Percentiles rank a stretch among this genome's conserved stretches.
Conservation (phyloP, 345 rosid genomes). For the Corchorus capsularis region DNA sequence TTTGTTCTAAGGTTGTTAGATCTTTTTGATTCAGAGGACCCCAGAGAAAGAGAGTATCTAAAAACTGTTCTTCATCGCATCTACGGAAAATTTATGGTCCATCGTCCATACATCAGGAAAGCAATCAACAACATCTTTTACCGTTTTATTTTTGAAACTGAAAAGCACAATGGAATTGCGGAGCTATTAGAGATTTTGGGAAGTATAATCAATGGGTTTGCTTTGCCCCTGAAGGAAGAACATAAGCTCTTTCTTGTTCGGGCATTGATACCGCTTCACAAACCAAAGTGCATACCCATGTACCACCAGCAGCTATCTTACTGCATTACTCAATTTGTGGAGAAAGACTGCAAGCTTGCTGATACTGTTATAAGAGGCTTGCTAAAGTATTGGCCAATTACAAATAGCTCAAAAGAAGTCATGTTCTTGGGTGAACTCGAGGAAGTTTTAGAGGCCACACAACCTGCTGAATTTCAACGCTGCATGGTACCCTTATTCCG, state of each 20-base stretch:
- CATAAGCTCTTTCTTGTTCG: slow-evolving; percentile 90
- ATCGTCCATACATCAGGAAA: slow-evolving; percentile 81
- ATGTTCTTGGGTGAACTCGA: slow-evolving; percentile 84
- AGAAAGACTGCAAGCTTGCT: slow-evolving; percentile 84
- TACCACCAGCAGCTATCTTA: slow-evolving; percentile 85
- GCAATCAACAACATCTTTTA: slow-evolving; percentile 80
- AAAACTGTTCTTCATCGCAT: slow-evolving; percentile 78
- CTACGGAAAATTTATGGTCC: slow-evolving; percentile 92
- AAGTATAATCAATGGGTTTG: slow-evolving; percentile 89
- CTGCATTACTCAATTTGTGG: slow-evolving; percentile 85
- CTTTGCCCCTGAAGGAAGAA: slow-evolving; percentile 84
- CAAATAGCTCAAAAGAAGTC: slow-evolving; percentile 88
- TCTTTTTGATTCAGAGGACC: slow-evolving; percentile 85
- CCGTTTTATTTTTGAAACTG: slow-evolving; percentile 79
- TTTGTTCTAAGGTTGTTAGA: slow-evolving; percentile 76
- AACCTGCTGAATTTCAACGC: slow-evolving; percentile 81
- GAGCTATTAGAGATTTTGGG: slow-evolving; percentile 83
- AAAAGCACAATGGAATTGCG: slow-evolving; percentile 83
- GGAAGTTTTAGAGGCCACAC: slow-evolving; percentile 91
- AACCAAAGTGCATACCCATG: slow-evolving; percentile 69
- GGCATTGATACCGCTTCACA: slow-evolving; percentile 83
- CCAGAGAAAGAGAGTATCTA: slow-evolving; percentile 76
- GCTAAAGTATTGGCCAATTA: slow-evolving; percentile 83
- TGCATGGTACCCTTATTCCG: slow-evolving; percentile 83
- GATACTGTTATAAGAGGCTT: slow-evolving; percentile 80